These are phyloP conservation scores for Teratosphaeria gauchensis DNA, from an alignment of 2,329 filamentous ascomycete species.

Conservation along the genomic window DNA sequence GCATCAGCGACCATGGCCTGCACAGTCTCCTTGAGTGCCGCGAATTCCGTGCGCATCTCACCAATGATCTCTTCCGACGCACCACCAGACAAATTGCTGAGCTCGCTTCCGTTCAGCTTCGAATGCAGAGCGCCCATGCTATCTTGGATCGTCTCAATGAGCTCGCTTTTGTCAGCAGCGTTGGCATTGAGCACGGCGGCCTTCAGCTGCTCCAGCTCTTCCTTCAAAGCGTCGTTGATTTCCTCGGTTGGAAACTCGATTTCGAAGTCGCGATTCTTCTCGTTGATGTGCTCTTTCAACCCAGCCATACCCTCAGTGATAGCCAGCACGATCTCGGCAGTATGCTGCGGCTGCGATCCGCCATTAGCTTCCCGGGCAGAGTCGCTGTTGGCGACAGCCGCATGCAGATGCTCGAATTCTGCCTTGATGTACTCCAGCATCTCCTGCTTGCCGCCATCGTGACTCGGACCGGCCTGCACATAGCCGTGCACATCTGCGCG, in stretches of 20 bases:
- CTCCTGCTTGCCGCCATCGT: slow-evolving; percentile 35
- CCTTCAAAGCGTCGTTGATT: slow-evolving; percentile 61
- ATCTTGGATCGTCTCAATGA: slow-evolving; percentile 50
- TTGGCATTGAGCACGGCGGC: slow-evolving; percentile 59
- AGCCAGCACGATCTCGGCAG: slow-evolving; percentile 22
- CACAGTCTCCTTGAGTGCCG: slow-evolving; percentile 50
- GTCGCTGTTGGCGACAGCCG: slow-evolving; percentile 37
- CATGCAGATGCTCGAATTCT: slow-evolving; percentile 54
- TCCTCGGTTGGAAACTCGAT: slow-evolving; percentile 31
- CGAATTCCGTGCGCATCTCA: slow-evolving; percentile 50
- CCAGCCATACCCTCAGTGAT: slow-evolving; percentile 24
- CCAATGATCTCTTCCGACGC: slow-evolving; percentile 38
- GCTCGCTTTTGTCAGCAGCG: slow-evolving; percentile 49
- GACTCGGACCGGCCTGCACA: slow-evolving; percentile 33
- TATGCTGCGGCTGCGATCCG: slow-evolving; percentile 10
- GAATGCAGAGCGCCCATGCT: slow-evolving; percentile 40
- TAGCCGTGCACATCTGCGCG: slow-evolving; percentile 50
- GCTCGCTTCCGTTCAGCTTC: slow-evolving; percentile 31
- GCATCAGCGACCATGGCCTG: slow-evolving; percentile 40
- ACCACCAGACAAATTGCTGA: slow-evolving; percentile 19
- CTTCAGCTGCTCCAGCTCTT: slow-evolving; percentile 72
- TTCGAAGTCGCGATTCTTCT: slow-evolving; percentile 30
- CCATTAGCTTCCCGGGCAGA: slow-evolving; percentile 23
- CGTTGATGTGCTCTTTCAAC: slow-evolving; percentile 19
- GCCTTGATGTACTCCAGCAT: slow-evolving; percentile 42